Conservation (phyloP, 495 filamentous ascomycete genomes). For the Penicillium waksmanii region DNA sequence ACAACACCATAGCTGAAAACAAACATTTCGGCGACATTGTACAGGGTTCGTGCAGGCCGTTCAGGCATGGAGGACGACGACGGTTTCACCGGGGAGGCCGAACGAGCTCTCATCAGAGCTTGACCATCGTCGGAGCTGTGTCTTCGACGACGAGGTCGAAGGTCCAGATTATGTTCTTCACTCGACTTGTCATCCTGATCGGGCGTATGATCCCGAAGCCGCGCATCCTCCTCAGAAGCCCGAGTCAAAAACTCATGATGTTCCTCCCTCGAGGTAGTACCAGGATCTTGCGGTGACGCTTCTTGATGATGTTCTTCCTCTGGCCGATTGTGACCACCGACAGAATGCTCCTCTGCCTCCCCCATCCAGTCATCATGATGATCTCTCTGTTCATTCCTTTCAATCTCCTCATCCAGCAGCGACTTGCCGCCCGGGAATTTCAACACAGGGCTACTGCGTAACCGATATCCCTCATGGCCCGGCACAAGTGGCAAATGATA, state of each 20-base stretch:
- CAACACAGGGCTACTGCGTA: constrained; percentile 86
- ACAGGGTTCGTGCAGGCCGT: constrained; percentile 55
- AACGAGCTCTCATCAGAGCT: constrained; percentile 23
- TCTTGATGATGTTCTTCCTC: constrained; percentile 42
- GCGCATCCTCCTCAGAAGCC: constrained; percentile 27
- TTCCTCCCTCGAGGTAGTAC: constrained; percentile 15
- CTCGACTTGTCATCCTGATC: constrained; percentile 7
- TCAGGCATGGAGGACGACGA: constrained; percentile 23
- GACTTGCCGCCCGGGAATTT: constrained; percentile 93
- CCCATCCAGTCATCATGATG: constrained; percentile 88
- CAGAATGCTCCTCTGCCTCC: constrained; percentile 52
- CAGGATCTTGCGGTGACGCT: constrained; percentile 18
- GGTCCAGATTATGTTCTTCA: constrained; percentile 11
- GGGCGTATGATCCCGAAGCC: constrained; percentile 19
- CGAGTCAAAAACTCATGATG: constrained; percentile 20
- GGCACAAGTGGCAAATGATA: constrained; percentile 91
- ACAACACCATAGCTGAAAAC: constrained; percentile 97
- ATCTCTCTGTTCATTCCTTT: constrained; percentile 85
- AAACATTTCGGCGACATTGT: constrained; percentile 94
- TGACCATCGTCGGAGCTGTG: constrained; percentile 33
- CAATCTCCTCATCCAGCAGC: constrained; percentile 93
- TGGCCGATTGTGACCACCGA: constrained; percentile 32
- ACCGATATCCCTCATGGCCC: constrained; percentile 80
- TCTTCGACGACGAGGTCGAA: constrained; percentile 26
- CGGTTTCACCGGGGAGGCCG: constrained; percentile 15